Evolutionary conservation across 768 basidiomycete species (phyloP), one percentile per base, ranked within the genome.

Genomic region (Termitomyces sp.): DNA sequence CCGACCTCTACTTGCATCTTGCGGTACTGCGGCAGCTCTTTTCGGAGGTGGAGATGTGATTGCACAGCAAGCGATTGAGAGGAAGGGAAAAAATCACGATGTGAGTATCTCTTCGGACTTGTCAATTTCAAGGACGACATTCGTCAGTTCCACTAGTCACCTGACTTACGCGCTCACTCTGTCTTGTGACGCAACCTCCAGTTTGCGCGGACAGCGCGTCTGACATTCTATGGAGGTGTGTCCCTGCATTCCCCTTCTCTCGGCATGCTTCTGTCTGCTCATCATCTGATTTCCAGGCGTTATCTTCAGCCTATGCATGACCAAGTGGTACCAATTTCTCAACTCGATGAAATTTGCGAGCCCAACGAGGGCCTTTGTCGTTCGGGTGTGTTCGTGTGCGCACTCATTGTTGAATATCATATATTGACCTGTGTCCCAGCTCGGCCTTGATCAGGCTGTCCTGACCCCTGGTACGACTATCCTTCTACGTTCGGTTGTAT

Each of bases 1-100:
- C 11, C 76, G 81, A 12, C 88, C 89, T 0, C 74, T 88, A 72
- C 53, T 82, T 17, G 72, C 83, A 2, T 86, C 89, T 61, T 88
- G 84, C 55, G 69, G 72, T 0, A 88, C 88, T 0, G 86, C 86
- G 0, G 81, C 79, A 1, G 62, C 86, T 50, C 72, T 92, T 9
- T 92, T 91, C 60, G 85, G 88, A 43, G 74, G 79, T 6, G 90
- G 89, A 21, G 91, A 93, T 66, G 63, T 94, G 1, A 79, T 95
- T 42, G 94, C 94, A 0, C 94, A 97, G 70, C 94, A 96, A 69
- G 80, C 73, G 1, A 80, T 95, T 19, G 94, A 95, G 66, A 76
- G 75, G 64, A 81, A 75, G 61, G 90, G 91, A 6, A 74, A 65
- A 53, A 68, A 85, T 2, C 93, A 96, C 65, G 93, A 97, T 61